phyloP scores from a whole-genome alignment of 176 grass and related monocot species.

The Carex cristatella region DNA sequence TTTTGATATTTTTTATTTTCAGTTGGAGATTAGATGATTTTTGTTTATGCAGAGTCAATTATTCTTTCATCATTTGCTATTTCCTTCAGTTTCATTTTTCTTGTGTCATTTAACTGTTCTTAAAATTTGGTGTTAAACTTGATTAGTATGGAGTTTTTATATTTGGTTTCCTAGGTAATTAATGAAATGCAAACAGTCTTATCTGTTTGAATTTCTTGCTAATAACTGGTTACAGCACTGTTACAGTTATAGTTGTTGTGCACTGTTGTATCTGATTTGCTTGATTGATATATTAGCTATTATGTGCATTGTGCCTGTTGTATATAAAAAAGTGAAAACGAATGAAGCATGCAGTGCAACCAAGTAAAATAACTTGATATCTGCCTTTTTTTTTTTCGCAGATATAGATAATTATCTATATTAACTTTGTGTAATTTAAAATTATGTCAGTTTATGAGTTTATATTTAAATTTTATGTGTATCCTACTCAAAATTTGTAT shows the following conservation, averaged over 20 bases:
- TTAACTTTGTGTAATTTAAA: no score
- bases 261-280: not conserved
- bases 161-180: not conserved
- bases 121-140: not conserved
- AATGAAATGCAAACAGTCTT: not conserved
- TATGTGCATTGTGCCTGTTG: not conserved
- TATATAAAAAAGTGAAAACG: no score
- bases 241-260: not conserved
- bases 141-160: not conserved
- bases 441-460: no score
- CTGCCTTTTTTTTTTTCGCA: no score
- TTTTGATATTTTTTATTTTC: not conserved
- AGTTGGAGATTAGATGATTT: slow-evolving; percentile 6
- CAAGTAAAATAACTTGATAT: no score
- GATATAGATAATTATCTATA: no score
- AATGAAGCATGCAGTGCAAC: no score
- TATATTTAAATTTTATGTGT: no score
- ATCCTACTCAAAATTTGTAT: no score
- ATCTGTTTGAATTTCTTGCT: not conserved
- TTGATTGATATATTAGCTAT: not conserved
- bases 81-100: not conserved
- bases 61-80: slow-evolving; percentile 8
- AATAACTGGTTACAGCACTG: no score
- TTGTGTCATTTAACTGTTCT: not conserved
- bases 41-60: not conserved